Evolutionary conservation across 768 basidiomycete genomes (phyloP), one percentile per base, ranked within the genome.

Genomic region (Chalciporus piperatus): DNA sequence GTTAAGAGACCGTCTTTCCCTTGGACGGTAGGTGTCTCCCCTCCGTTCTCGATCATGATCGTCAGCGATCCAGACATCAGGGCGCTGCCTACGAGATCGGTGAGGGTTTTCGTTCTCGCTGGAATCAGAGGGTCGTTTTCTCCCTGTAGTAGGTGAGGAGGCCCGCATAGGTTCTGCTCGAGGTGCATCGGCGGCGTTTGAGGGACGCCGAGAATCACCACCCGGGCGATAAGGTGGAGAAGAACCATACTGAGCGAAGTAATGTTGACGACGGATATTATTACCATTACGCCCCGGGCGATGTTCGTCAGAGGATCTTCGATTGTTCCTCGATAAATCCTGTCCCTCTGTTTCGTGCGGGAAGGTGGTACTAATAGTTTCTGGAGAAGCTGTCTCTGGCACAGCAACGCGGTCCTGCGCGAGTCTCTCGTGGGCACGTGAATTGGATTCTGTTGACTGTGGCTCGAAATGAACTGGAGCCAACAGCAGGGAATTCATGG

Each of bases 71-170:
- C 63, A 59, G 25, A 11, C 25, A 54, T 66, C 56, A 27, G 23
- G 51, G 32, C 68, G 64, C 13, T 50, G 59, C 45, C 58, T 68
- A 19, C 68, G 66, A 1, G 41, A 53, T 47, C 63, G 56, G 39
- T 45, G 56, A 37, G 38, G 41, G 27, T 58, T 28, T 9, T 69
- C 63, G 47, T 52, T 54, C n/a, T 68, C 56, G 28, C 27, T 39
- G 12, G 42, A 48, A 32, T 70, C 66, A 6, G 33, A 41, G 28
- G 58, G 48, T 33, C 68, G 56, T 41, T 68, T 68, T 37, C 38
- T 63, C 30, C 58, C 57, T 2, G 28, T 20, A 10, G 20, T 47
- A 4, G 63, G 61, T 3, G 61, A 55, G 27, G 47, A 30, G 25
- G 54, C 49, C 2, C 61, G 54, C 41, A 58, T 53, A 11, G 50